These are phyloP conservation scores for Achaetomium macrosporum DNA, from an alignment of 2,329 filamentous ascomycete genomes.

Conservation along the genomic window DNA sequence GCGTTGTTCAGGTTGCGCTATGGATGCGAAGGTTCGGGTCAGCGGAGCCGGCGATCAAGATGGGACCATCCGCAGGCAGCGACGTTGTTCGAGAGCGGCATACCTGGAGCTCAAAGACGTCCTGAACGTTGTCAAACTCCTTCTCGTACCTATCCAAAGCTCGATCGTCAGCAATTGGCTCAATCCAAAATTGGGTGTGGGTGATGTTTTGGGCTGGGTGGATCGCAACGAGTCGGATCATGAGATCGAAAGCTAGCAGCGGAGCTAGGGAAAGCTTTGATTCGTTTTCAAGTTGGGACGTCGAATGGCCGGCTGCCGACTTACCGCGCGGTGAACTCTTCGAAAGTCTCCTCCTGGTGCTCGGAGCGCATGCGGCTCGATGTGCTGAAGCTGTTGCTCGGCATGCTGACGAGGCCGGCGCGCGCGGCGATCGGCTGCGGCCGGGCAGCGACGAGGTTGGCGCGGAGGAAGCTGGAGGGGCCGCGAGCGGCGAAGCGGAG, in stretches of 20 bases:
- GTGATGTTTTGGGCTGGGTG: background rate
- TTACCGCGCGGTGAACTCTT: slow-evolving; percentile 98
- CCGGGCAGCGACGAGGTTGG: slow-evolving; percentile 54
- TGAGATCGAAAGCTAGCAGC: slow-evolving; percentile 8
- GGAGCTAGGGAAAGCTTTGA: slow-evolving; percentile 17
- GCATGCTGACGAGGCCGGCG: slow-evolving; percentile 39
- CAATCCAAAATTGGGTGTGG: slow-evolving; percentile 3
- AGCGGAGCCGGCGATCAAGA: slow-evolving; percentile 6
- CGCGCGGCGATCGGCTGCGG: slow-evolving; percentile 50
- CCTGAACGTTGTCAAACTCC: slow-evolving; percentile 95
- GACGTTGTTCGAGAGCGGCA: slow-evolving; percentile 26
- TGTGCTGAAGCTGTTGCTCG: slow-evolving; percentile 51
- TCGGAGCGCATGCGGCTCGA: slow-evolving; percentile 48
- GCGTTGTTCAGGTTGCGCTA: slow-evolving; percentile 96
- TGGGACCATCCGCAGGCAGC: background rate
- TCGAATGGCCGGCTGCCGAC: slow-evolving; percentile 27
- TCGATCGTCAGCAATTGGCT: slow-evolving; percentile 35
- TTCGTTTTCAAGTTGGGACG: background rate
- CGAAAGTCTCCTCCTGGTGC: slow-evolving; percentile 94
- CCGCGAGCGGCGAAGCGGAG: slow-evolving; percentile 67
- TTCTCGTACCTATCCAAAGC: slow-evolving; percentile 79
- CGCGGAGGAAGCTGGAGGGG: slow-evolving; percentile 58
- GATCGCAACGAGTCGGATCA: slow-evolving; percentile 12
- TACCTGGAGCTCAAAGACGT: slow-evolving; percentile 99
- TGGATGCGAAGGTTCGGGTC: slow-evolving; percentile 10